These are phyloP conservation scores for Leucosporidium creatinivorum DNA, from an alignment of 768 basidiomycete genomes.

Conservation along the genomic window DNA sequence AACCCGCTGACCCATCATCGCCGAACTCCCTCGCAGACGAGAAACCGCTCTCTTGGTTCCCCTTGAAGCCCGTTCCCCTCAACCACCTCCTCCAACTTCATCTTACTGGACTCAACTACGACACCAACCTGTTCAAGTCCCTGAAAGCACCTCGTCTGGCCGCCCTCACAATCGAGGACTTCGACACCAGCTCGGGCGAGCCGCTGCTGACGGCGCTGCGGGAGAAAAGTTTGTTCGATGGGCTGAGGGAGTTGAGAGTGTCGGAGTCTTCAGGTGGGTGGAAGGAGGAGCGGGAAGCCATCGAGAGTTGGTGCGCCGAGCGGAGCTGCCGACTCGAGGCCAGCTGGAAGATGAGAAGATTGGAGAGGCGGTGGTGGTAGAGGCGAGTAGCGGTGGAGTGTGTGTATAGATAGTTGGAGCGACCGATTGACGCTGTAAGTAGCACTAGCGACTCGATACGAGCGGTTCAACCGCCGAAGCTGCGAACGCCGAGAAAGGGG, in stretches of 20 bases:
- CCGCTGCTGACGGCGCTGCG: slow-evolving; percentile 3
- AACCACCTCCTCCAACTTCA: slow-evolving; percentile 9
- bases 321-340: not conserved
- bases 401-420: no score
- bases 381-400: no score
- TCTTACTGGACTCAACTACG: slow-evolving; percentile 20
- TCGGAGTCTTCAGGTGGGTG: not conserved
- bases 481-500: no score
- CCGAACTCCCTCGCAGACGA: not conserved
- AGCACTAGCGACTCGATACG: no score
- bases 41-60: slow-evolving; percentile 14
- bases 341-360: not conserved
- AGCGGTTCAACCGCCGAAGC: no score
- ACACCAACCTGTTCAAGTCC: not conserved
- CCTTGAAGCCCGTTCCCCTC: not conserved
- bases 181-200: slow-evolving; percentile 2
- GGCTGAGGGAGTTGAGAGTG: slow-evolving; percentile 5
- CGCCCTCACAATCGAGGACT: slow-evolving; percentile 24
- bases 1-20: not conserved
- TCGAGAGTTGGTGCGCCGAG: not conserved
- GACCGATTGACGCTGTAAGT: no score
- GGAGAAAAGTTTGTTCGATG: not conserved
- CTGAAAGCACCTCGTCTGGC: not conserved
- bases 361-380: slow-evolving; percentile 2
- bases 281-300: not conserved